Conservation (phyloP, 164 flowering plant genomes). For the Hamamelis virginiana region DNA sequence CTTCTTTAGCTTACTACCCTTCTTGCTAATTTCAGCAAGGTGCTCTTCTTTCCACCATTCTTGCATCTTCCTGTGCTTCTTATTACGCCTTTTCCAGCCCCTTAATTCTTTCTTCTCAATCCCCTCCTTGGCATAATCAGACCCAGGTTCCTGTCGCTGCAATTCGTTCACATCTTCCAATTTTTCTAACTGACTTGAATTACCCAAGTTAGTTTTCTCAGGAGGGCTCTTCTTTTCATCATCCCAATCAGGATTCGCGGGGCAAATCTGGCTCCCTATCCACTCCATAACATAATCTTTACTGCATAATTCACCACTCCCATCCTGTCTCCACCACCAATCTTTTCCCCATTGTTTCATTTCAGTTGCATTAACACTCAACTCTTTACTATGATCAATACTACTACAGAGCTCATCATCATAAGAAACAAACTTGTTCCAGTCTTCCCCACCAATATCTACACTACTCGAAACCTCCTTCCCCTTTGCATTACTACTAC, state of each 20-base stretch:
- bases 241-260: constrained; percentile 64
- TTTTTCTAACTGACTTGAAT: constrained; percentile 25
- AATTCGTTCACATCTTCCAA: constrained; percentile 32
- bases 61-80: constrained; percentile 77
- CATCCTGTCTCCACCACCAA: constrained; percentile 99
- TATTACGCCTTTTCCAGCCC: constrained; percentile 26
- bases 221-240: constrained; percentile 44
- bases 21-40: constrained; percentile 65
- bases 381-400: constrained; percentile 63
- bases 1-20: constrained; percentile 35
- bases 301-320: constrained; percentile 81
- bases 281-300: constrained; percentile 96
- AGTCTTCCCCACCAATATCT: constrained; percentile 43
- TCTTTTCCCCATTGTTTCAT: constrained; percentile 86
- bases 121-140: constrained; percentile 20
- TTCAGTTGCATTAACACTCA: constrained; percentile 30
- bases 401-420: constrained; percentile 58
- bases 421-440: constrained; percentile 43
- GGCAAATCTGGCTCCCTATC: constrained; percentile 94
- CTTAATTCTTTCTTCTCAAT: constrained; percentile 36
- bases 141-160: constrained; percentile 20
- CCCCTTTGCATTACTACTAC: constrained; percentile 44
- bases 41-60: constrained; percentile 99
- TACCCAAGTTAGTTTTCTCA: constrained; percentile 30
- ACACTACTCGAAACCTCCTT: constrained; percentile 49